These are phyloP conservation scores for Metroxylon sagu DNA, from an alignment of 176 grass and related monocot species.

Conservation along the genomic window DNA sequence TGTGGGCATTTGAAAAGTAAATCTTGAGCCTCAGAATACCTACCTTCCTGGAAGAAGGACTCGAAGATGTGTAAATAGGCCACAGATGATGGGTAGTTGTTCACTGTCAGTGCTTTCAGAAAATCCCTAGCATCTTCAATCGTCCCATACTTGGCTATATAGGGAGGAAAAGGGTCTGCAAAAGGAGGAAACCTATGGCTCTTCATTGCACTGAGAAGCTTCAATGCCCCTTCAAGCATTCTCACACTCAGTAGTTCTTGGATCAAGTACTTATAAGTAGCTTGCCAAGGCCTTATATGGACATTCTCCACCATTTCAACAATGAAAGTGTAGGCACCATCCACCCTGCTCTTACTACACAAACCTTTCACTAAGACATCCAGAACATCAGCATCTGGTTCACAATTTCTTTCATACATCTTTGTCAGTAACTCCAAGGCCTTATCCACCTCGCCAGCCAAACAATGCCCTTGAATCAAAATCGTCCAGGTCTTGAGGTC, in stretches of 20 bases:
- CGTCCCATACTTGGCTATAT: constrained; percentile 65
- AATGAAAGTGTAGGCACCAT: constrained; percentile 44
- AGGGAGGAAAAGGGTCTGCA: constrained; percentile 46
- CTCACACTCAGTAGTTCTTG: constrained; percentile 42
- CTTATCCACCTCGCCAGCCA: constrained; percentile 43
- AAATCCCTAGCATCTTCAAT: constrained; percentile 64
- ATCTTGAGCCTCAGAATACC: constrained; percentile 70
- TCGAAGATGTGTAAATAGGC: constrained; percentile 59
- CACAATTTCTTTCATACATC: constrained; percentile 56
- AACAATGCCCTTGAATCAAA: constrained; percentile 71
- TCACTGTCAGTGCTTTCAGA: constrained; percentile 51
- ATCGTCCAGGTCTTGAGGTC: constrained; percentile 95
- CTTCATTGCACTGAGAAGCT: constrained; percentile 64
- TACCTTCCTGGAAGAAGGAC: constrained; percentile 63
- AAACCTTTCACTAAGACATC: constrained; percentile 67
- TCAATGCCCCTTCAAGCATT: constrained; percentile 60
- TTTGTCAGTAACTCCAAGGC: constrained; percentile 52
- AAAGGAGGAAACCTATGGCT: constrained; percentile 50
- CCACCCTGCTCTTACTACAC: constrained; percentile 31
- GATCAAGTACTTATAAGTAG: constrained; percentile 57
- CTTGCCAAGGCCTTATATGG: constrained; percentile 43
- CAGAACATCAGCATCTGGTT: constrained; percentile 50
- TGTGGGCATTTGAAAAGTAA: constrained; percentile 66
- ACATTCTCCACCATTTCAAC: constrained; percentile 67
- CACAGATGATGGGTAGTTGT: constrained; percentile 27